A percentile compares a stretch with the other conserved stretches of the same genome.
These are phyloP conservation scores for Polyporus tsugae DNA, from an alignment of 1,284 basidiomycete genomes.

Conservation along the genomic window DNA sequence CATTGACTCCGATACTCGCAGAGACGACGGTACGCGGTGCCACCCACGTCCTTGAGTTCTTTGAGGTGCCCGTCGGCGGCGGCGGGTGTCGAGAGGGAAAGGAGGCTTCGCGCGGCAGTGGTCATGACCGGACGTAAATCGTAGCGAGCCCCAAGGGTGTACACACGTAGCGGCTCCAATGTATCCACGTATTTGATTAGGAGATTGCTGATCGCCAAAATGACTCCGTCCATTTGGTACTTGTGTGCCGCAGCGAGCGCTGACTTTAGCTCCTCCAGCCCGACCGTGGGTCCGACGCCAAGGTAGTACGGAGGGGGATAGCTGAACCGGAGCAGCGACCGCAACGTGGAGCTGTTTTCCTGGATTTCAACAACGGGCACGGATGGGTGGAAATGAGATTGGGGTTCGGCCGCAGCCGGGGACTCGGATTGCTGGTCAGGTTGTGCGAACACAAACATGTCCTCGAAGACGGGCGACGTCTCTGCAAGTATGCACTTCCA, in stretches of 20 bases:
- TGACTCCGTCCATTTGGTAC: slow-evolving; percentile 16
- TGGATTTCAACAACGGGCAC: not conserved
- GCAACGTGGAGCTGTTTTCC: slow-evolving; percentile 2
- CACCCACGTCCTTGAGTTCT: slow-evolving; percentile 27
- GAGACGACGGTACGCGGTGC: slow-evolving; percentile 23
- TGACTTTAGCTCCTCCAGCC: not conserved
- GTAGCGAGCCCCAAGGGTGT: slow-evolving; percentile 8
- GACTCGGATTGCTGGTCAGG: not conserved
- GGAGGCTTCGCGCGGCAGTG: slow-evolving; percentile 3
- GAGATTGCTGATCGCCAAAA: not conserved
- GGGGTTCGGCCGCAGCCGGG: not conserved
- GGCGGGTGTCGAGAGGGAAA: not conserved
- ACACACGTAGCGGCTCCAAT: slow-evolving; percentile 14
- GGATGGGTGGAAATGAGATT: too few relatives aligned
- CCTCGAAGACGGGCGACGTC: slow-evolving; percentile 27
- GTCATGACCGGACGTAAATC: not conserved
- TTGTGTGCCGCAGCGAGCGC: slow-evolving; percentile 13
- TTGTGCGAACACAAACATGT: slow-evolving; percentile 18
- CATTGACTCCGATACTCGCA: slow-evolving; percentile 18
- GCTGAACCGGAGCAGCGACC: slow-evolving; percentile 3
- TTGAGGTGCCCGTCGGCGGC: slow-evolving; percentile 14
- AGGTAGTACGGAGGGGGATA: slow-evolving; percentile 11
- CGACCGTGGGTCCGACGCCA: not conserved
- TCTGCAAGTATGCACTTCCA: slow-evolving; percentile 22
- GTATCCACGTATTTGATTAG: not conserved